Base-by-base conservation (phyloP, 345 rosid species). In the Arabis alpina region DNA sequence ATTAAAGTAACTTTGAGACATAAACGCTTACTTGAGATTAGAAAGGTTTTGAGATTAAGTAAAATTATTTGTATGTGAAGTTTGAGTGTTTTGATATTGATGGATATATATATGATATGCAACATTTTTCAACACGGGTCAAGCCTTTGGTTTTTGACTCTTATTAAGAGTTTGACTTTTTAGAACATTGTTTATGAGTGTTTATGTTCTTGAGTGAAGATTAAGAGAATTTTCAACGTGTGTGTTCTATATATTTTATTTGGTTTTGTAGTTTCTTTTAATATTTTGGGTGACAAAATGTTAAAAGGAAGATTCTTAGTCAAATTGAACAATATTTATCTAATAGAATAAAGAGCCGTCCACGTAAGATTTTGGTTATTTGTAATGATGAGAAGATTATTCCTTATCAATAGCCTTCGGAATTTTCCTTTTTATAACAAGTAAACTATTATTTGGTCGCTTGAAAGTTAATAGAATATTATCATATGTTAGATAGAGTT, bases 101-200 rank as follows among this genome's bases (percentile, higher is more conserved):
- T 52, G 54, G 23, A 15, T 63, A 6, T 45, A 15, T 30, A 36
- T 55, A 16, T 60, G 16, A 40, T 51, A 32, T 66, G 47, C 54
- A 51, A 24, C 61, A 15, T 52, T 24, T 61, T 66, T 55, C 56
- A 52, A 60, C 42, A 55, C 1, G 14, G 49, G 67, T 74, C 77
- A 59, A 52, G 78, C 73, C 51, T 60, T 36, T 60, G 61, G 78
- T 52, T 67, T 74, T 61, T 74, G 78, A 74, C 77, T 54, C 28
- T 62, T 57, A 12, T 12, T 19, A 51, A 10, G 1, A 4, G 8
- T 39, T 57, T 64, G 65, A 57, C 72, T 58, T 42, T 23, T 43
- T 42, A 51, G 68, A 74, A 60, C 50, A 15, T 64, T 41, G 51
- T 37, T 54, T 8, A 36, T 12, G 39, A n/a, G 39, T 16, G 23